Evolutionary conservation across 106 monocot species (phyloP).

Genomic region (Dendrobium chrysotoxum): DNA sequence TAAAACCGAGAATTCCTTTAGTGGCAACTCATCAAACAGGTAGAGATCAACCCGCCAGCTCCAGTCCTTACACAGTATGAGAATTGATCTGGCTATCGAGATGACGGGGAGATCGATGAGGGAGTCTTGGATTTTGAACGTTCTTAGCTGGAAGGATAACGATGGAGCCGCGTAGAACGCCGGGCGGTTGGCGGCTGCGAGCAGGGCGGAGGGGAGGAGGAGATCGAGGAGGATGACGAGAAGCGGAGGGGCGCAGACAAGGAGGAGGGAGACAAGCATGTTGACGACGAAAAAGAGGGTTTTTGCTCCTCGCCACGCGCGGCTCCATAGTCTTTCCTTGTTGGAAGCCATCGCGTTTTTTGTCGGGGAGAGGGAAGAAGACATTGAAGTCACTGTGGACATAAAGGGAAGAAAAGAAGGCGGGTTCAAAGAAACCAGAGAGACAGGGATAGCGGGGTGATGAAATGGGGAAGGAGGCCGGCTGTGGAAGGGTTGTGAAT

Average conservation of each 20-base stretch:
- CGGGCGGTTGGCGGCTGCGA: neutral
- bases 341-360: neutral
- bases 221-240: constrained; percentile 13
- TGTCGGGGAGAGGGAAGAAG: neutral
- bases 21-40: neutral
- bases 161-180: neutral
- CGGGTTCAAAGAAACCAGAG: neutral
- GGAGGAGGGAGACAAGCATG: constrained; percentile 18
- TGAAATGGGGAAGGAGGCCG: neutral
- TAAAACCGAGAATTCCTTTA: neutral
- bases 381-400: neutral
- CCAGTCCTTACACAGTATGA: constrained; percentile 16
- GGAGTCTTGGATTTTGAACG: constrained; percentile 6
- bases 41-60: neutral
- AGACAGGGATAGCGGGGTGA: neutral
- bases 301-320: constrained; percentile 5
- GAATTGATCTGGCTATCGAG: constrained; percentile 12
- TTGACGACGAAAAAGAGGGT: constrained; percentile 15
- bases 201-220: constrained; percentile 10
- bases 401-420: neutral
- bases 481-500: too few species aligned
- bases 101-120: constrained; percentile 14
- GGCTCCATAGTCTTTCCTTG: constrained; percentile 8
- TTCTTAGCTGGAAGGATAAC: constrained; percentile 1
- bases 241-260: constrained; percentile 12